These are phyloP conservation scores for Trichoderma orchidacearum DNA, from an alignment of 495 filamentous ascomycete species.

Conservation along the genomic window DNA sequence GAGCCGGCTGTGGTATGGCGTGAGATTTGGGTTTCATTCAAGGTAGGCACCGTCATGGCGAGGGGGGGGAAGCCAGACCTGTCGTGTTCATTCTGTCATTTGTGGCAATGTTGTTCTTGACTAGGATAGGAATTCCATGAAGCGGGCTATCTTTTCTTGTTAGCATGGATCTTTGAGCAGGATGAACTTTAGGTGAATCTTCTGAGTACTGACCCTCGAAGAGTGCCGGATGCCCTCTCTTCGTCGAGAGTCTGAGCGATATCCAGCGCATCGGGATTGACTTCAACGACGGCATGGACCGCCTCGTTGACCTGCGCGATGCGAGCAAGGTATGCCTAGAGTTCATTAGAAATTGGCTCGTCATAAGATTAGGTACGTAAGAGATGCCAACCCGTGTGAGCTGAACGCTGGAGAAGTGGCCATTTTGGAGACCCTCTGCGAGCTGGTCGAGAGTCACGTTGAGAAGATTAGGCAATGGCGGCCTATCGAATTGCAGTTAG, in stretches of 20 bases:
- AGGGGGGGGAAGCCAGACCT: not conserved
- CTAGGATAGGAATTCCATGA: slow-evolving; percentile 22
- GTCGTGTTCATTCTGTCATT: slow-evolving; percentile 9
- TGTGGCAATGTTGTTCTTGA: slow-evolving; percentile 25
- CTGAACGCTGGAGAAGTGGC: slow-evolving; percentile 39
- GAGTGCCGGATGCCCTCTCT: slow-evolving; percentile 12
- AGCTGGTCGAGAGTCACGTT: slow-evolving; percentile 38
- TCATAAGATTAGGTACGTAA: not conserved
- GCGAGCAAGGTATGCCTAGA: slow-evolving; percentile 28
- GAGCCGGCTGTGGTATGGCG: slow-evolving; percentile 31
- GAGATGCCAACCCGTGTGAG: slow-evolving; percentile 28
- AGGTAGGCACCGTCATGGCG: not conserved
- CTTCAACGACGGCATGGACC: slow-evolving; percentile 24
- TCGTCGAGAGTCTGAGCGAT: slow-evolving; percentile 15
- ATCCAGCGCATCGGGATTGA: slow-evolving; percentile 27
- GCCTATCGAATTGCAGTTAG: too few species aligned
- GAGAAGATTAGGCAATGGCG: slow-evolving; percentile 16
- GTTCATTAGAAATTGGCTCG: not conserved
- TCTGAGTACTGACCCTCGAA: not conserved
- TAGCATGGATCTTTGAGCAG: not conserved
- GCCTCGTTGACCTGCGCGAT: slow-evolving; percentile 38
- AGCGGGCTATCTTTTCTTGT: slow-evolving; percentile 10
- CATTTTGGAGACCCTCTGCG: slow-evolving; percentile 27
- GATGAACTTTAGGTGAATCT: not conserved
- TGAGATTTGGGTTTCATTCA: not conserved